Conservation (phyloP, 306 rosid species). For the Senna siamea region DNA sequence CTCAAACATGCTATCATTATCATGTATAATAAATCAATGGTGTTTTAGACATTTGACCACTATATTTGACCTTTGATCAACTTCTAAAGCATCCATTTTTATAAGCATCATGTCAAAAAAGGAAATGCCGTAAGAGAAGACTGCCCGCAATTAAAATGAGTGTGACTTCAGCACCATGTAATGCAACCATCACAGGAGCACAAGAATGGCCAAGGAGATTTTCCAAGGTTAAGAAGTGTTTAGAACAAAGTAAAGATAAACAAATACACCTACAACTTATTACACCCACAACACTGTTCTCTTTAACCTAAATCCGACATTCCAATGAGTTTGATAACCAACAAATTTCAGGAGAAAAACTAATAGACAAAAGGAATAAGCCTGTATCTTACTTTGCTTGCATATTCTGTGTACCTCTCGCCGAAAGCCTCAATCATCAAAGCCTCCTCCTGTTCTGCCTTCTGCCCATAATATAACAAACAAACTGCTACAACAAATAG, state of each 20-base stretch:
- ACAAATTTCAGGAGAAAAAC: constrained; percentile 37
- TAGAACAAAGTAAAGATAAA: constrained; percentile 15
- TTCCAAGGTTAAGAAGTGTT: not conserved
- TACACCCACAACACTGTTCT: constrained; percentile 11
- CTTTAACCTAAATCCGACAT: constrained; percentile 40
- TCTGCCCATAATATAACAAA: constrained; percentile 78
- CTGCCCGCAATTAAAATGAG: constrained; percentile 22
- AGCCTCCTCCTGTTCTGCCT: constrained; percentile 83
- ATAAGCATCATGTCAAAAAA: too few species aligned
- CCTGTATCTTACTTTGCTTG: constrained; percentile 76
- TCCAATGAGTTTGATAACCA: constrained; percentile 33
- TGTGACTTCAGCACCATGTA: not conserved
- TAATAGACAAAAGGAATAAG: constrained; percentile 83
- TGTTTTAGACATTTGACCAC: too few species aligned
- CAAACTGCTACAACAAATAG: constrained; percentile 69
- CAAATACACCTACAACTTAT: constrained; percentile 2
- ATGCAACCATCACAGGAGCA: constrained; percentile 27
- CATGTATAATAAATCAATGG: too few species aligned
- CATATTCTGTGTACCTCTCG: constrained; percentile 69
- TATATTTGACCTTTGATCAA: too few species aligned
- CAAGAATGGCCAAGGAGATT: not conserved
- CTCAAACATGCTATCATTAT: too few species aligned
- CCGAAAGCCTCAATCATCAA: constrained; percentile 92
- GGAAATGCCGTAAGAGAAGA: not conserved
- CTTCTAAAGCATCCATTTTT: too few species aligned